Conservation (phyloP, 1,139 yeast genomes). For the Groenewaldozyma auringiensis region DNA sequence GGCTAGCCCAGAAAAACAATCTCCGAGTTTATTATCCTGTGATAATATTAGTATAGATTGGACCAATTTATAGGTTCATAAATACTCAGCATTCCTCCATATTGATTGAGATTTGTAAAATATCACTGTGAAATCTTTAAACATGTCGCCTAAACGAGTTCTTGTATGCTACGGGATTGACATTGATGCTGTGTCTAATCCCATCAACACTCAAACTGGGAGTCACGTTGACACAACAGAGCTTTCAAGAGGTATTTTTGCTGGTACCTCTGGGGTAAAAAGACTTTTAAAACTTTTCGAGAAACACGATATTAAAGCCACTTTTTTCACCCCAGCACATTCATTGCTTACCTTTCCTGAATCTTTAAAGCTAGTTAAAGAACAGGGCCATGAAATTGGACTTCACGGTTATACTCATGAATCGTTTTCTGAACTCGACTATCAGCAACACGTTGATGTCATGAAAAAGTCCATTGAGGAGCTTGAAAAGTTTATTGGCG, state of each 20-base stretch:
- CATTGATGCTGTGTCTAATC: constrained; percentile 10
- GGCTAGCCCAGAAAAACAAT: no score
- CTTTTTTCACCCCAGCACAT: constrained; percentile 9
- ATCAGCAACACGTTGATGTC: constrained; percentile 11
- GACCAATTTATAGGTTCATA: no score
- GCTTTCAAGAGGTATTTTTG: constrained; percentile 9
- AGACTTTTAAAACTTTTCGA: constrained; percentile 8
- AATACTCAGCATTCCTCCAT: no score
- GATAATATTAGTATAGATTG: no score
- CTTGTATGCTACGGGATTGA: constrained; percentile 9
- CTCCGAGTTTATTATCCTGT: no score
- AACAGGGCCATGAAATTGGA: constrained; percentile 11
- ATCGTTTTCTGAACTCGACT: constrained; percentile 3
- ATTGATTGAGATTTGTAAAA: no score
- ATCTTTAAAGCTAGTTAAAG: constrained; percentile 1
- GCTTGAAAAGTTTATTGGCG: constrained; percentile 7
- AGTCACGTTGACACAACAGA: constrained; percentile 4
- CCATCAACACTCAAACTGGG: constrained; percentile 4
- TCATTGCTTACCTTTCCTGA: constrained; percentile 9
- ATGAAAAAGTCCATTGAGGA: constrained; percentile 4
- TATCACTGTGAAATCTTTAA: no score
- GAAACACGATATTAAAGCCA: constrained; percentile 9
- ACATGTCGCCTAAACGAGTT: constrained; percentile 7
- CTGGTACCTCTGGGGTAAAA: constrained; percentile 6
- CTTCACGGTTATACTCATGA: constrained; percentile 12